Percentiles rank a stretch among this genome's conserved stretches.
These are phyloP conservation scores for Cyclotella choctawhatcheeana DNA, from an alignment of 108 stramenopile species.

Conservation along the genomic window DNA sequence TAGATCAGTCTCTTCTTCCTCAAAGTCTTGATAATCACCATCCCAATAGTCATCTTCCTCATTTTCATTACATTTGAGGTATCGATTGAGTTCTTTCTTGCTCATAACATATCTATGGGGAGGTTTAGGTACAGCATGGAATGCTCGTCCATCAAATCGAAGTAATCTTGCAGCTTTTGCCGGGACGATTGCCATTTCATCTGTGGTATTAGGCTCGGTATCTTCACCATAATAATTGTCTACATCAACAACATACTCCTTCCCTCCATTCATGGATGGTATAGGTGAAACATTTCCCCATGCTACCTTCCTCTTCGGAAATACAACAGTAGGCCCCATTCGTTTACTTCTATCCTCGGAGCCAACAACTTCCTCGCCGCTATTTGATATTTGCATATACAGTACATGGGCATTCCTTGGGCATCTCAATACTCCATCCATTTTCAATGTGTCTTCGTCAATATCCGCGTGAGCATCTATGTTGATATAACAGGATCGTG, in stretches of 20 bases:
- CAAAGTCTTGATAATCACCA: conserved; percentile 39
- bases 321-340: conserved; percentile 43
- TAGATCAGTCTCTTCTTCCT: conserved; percentile 41
- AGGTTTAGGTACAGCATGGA: conserved; percentile 73
- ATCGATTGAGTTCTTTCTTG: conserved; percentile 19
- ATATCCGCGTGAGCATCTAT: conserved; percentile 75
- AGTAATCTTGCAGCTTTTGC: conserved; percentile 59
- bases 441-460: conserved; percentile 58
- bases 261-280: background rate
- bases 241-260: conserved; percentile 46
- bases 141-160: conserved; percentile 61
- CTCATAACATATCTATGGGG: conserved; percentile 55
- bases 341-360: conserved; percentile 5
- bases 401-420: conserved; percentile 59
- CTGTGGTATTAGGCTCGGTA: background rate
- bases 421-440: conserved; percentile 53
- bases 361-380: conserved; percentile 3
- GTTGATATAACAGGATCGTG: conserved; percentile 58
- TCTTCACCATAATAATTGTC: conserved; percentile 45
- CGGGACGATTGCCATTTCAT: conserved; percentile 57
- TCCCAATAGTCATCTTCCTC: conserved; percentile 38
- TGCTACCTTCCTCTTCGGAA: conserved; percentile 33
- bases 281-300: conserved; percentile 37
- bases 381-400: conserved; percentile 50
- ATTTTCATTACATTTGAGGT: conserved; percentile 25